Conservation (phyloP, 1,284 basidiomycete species). For the Marasmius sp. region DNA sequence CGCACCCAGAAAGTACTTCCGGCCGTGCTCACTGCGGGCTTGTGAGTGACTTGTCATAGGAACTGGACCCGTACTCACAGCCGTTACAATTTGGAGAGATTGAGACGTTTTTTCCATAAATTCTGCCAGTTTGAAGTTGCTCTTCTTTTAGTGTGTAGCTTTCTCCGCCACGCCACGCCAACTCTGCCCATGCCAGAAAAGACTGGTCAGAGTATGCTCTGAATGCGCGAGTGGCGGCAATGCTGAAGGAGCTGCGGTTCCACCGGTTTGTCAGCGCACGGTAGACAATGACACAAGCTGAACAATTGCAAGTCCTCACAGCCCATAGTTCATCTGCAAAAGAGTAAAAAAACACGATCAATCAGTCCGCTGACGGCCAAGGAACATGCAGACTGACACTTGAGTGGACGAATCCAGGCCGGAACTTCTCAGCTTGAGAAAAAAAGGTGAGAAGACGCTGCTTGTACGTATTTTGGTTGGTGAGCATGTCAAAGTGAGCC, state of each 20-base stretch:
- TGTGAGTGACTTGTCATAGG: not conserved
- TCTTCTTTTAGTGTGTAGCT: not conserved
- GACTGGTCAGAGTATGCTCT: not conserved
- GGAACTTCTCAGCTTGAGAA: not conserved
- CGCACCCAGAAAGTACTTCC: constrained; percentile 5
- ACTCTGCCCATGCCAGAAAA: not conserved
- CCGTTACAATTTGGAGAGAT: not conserved
- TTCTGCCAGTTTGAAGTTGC: not conserved
- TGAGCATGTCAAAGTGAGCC: constrained; percentile 2
- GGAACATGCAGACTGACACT: no score
- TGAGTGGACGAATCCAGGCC: not conserved
- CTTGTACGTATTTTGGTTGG: constrained; percentile 1
- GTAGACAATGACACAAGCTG: not conserved
- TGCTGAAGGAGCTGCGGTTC: not conserved
- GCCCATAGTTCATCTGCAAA: not conserved
- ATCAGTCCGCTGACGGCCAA: no score
- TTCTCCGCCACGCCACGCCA: not conserved
- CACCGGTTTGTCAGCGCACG: not conserved
- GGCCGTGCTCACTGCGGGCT: constrained; percentile 1
- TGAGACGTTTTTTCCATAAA: not conserved
- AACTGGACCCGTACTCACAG: not conserved
- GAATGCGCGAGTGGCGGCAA: not conserved
- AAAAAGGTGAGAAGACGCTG: not conserved
- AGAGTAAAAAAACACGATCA: not conserved
- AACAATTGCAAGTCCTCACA: not conserved